These are phyloP conservation scores for Eucalyptus shirleyi DNA, from an alignment of 345 rosid genomes.

Conservation along the genomic window DNA sequence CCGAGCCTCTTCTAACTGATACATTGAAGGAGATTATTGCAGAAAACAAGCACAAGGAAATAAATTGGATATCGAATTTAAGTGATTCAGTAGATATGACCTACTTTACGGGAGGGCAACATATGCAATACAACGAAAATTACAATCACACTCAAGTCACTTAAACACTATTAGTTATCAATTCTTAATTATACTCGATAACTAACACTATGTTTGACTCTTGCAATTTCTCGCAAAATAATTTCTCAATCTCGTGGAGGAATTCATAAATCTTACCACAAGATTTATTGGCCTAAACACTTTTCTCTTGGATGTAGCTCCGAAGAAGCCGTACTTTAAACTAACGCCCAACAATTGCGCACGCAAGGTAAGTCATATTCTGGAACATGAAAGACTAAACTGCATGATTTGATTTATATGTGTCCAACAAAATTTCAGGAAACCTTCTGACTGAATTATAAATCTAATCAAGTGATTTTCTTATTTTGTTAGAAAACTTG, in stretches of 20 bases:
- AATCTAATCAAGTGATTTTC: neutral
- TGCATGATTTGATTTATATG: neutral
- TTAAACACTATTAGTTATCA: neutral
- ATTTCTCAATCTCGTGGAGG: neutral
- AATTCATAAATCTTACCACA: neutral
- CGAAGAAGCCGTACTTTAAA: neutral
- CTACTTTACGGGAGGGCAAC: too few relatives aligned
- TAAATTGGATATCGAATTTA: neutral
- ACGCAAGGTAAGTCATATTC: neutral
- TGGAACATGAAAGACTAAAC: neutral
- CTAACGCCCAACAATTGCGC: neutral
- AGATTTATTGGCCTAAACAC: neutral
- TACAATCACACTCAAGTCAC: neutral
- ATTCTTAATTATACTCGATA: neutral
- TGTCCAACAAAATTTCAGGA: neutral
- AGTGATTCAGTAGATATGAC: rapidly evolving
- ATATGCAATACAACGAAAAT: neutral
- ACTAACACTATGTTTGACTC: neutral
- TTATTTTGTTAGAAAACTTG: neutral
- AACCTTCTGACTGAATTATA: neutral
- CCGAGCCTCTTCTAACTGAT: neutral
- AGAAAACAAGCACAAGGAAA: neutral
- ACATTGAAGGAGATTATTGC: neutral
- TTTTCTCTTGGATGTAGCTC: neutral
- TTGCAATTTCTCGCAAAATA: neutral